Evolutionary conservation across 2,329 filamentous ascomycete species (phyloP).

Genomic region (Beauveria caledonica): DNA sequence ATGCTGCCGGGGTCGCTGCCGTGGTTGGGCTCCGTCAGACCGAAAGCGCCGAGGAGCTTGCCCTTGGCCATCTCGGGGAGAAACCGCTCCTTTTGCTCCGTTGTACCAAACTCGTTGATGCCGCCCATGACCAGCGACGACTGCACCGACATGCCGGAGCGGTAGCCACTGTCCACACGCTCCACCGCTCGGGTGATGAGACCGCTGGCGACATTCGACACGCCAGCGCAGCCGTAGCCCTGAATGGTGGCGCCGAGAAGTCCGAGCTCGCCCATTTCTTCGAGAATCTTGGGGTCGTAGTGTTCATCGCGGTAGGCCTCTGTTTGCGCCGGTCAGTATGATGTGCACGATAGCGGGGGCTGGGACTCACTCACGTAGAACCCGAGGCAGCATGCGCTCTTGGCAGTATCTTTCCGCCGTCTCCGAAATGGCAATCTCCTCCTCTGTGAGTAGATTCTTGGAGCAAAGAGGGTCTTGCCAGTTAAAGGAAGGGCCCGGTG

Average conservation of each 20-base stretch:
- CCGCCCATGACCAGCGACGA: slow-evolving; percentile 90
- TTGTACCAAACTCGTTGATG: slow-evolving; percentile 78
- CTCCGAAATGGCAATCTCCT: slow-evolving; percentile 82
- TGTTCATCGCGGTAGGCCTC: slow-evolving; percentile 79
- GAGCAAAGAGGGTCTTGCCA: slow-evolving; percentile 85
- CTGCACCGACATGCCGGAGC: slow-evolving; percentile 89
- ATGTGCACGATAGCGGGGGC: too few species aligned
- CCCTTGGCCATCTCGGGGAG: slow-evolving; percentile 76
- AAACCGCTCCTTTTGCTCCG: slow-evolving; percentile 80
- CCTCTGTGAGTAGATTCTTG: slow-evolving; percentile 72
- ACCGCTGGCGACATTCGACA: slow-evolving; percentile 80
- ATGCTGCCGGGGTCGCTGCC: slow-evolving; percentile 86
- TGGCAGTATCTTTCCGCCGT: slow-evolving; percentile 93
- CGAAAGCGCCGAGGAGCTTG: slow-evolving; percentile 76
- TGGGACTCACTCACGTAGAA: slow-evolving; percentile 60
- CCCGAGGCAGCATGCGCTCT: slow-evolving; percentile 74
- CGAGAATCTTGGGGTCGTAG: slow-evolving; percentile 76
- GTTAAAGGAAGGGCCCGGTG: slow-evolving; percentile 50
- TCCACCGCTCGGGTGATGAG: slow-evolving; percentile 87
- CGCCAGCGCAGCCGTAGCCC: slow-evolving; percentile 82
- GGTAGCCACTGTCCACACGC: slow-evolving; percentile 83
- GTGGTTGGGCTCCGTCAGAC: slow-evolving; percentile 86
- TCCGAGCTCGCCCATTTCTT: slow-evolving; percentile 91
- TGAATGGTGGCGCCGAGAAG: slow-evolving; percentile 78
- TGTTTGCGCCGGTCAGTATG: slow-evolving; percentile 24